Conservation (phyloP, 2,329 filamentous ascomycete species). For the Penicillium brasilianum region DNA sequence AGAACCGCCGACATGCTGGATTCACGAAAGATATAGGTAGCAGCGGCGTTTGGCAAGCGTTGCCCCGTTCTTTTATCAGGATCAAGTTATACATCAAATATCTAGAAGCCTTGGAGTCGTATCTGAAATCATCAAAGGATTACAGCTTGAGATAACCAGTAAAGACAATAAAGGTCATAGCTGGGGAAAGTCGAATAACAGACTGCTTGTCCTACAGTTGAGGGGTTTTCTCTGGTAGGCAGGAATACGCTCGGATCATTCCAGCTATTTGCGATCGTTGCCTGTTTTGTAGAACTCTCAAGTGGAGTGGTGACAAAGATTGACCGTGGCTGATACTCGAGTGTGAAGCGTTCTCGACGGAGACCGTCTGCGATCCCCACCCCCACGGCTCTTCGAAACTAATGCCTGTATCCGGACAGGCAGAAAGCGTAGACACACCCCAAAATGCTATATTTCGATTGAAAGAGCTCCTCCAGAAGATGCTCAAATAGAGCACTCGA, state of each 20-base stretch:
- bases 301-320: not conserved
- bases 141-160: not conserved
- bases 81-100: not conserved
- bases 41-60: too few relatives aligned
- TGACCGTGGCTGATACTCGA: not conserved
- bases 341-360: not conserved
- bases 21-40: conserved; percentile 48
- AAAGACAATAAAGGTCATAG: not conserved
- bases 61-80: too few relatives aligned
- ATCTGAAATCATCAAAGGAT: not conserved
- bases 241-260: not conserved
- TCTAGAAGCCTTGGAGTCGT: not conserved
- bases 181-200: too few relatives aligned
- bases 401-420: not conserved
- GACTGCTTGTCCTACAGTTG: too few relatives aligned
- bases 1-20: not conserved
- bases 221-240: not conserved
- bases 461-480: not conserved
- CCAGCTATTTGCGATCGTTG: not conserved
- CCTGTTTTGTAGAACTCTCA: not conserved
- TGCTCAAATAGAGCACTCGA: too few relatives aligned
- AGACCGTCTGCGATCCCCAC: not conserved
- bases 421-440: not conserved
- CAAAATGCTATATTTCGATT: not conserved
- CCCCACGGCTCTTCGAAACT: not conserved